These are phyloP conservation scores for Neurospora sp. DNA, from an alignment of 495 filamentous ascomycete genomes.

Conservation along the genomic window DNA sequence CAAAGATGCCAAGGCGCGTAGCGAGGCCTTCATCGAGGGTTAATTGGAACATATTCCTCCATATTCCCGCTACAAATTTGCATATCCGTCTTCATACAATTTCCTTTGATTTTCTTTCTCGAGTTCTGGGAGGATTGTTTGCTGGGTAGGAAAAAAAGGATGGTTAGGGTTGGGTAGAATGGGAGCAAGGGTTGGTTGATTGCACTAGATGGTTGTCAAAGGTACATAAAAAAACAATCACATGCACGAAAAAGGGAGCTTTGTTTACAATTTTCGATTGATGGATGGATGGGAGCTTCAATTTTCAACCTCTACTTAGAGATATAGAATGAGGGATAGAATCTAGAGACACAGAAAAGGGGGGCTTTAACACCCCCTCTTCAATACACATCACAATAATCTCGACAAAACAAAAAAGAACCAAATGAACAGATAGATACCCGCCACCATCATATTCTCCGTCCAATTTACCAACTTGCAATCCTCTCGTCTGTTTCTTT, in stretches of 20 bases:
- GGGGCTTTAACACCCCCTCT: neutral
- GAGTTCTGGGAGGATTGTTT: neutral
- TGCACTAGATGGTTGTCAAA: neutral
- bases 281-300: no score
- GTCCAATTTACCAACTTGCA: neutral
- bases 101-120: neutral
- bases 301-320: neutral
- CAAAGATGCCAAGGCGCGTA: constrained; percentile 25
- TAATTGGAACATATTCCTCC: constrained; percentile 2
- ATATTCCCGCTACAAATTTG: neutral
- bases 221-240: neutral
- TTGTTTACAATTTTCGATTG: neutral
- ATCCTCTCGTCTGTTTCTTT: neutral
- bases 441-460: neutral
- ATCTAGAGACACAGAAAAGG: neutral
- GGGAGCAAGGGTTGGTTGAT: neutral
- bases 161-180: neutral
- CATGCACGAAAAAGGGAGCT: neutral
- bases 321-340: neutral
- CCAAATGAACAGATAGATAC: neutral
- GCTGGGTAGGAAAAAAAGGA: neutral
- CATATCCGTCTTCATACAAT: neutral
- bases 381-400: neutral
- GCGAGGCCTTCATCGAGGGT: constrained; percentile 27
- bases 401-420: neutral